A percentile compares a stretch with the other conserved stretches of the same genome.
phyloP scores from a whole-genome alignment of 441 rosid species.

The Gossypium gossypioides region DNA sequence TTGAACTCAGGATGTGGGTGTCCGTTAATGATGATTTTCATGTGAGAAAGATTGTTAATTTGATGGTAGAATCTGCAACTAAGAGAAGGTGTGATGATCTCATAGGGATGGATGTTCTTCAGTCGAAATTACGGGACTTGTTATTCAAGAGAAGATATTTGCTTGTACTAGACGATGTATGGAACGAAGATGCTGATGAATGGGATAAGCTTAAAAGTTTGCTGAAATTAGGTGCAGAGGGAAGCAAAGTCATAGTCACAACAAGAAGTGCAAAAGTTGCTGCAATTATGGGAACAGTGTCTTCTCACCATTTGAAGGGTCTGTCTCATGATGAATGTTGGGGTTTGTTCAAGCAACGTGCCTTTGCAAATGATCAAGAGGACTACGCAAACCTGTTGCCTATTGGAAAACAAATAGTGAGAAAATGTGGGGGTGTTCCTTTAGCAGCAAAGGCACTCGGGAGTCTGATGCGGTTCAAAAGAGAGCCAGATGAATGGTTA shows the following conservation, averaged over 20 bases:
- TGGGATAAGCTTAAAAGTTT: conserved; percentile 20
- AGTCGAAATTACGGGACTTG: neutral
- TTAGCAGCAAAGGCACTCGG: neutral
- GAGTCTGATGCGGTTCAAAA: neutral
- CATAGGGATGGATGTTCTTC: conserved; percentile 16
- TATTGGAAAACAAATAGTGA: conserved; percentile 6
- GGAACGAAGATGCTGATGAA: conserved; percentile 11
- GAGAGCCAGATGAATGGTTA: neutral
- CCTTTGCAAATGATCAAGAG: neutral
- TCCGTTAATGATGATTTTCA: conserved; percentile 10
- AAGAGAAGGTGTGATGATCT: conserved; percentile 9
- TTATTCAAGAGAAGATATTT: neutral
- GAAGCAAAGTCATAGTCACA: conserved; percentile 10
- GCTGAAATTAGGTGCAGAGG: conserved; percentile 9
- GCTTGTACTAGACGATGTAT: neutral
- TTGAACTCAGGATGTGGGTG: conserved; percentile 11
- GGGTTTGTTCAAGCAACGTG: conserved; percentile 1
- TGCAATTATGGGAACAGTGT: neutral
- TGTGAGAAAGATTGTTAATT: conserved; percentile 7
- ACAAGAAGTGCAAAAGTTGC: conserved; percentile 10
- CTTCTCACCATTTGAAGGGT: neutral
- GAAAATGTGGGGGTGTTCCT: neutral
- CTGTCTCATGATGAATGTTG: conserved; percentile 6
- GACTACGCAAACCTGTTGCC: neutral
- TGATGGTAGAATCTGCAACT: conserved; percentile 9